phyloP scores from a whole-genome alignment of 208 protist species.

The Trypanosoma lewisi region DNA sequence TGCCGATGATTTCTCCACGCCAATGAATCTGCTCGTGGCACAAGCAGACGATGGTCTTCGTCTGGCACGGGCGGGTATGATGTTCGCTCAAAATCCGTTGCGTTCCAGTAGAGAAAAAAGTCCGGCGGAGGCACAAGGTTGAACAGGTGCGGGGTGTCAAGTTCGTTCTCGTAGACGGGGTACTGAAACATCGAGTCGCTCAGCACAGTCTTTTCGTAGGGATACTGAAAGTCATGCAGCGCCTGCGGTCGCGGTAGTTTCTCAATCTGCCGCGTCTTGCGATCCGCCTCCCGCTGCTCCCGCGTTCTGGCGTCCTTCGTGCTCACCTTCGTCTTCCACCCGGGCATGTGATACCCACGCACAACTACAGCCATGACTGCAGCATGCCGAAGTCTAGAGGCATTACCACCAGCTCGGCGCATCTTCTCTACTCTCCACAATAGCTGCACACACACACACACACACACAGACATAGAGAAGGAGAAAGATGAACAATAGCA shows the following conservation, averaged over 20 bases:
- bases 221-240: conserved; percentile 89
- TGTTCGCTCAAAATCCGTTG: conserved; percentile 76
- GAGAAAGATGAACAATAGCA: conserved; percentile 5
- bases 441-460: conserved; percentile 8
- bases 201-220: conserved; percentile 87
- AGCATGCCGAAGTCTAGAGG: neutral
- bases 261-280: conserved; percentile 85
- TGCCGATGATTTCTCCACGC: conserved; percentile 60
- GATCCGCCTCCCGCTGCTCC: conserved; percentile 85
- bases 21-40: conserved; percentile 36
- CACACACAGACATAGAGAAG: conserved; percentile 1
- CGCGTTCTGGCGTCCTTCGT: conserved; percentile 83
- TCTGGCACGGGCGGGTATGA: conserved; percentile 66
- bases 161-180: conserved; percentile 86
- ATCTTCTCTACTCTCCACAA: neutral
- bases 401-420: neutral
- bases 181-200: conserved; percentile 91
- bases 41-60: conserved; percentile 69
- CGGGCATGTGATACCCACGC: conserved; percentile 70
- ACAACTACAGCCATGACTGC: neutral
- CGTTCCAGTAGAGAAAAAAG: conserved; percentile 91
- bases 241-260: conserved; percentile 85
- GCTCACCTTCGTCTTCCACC: conserved; percentile 83
- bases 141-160: conserved; percentile 88
- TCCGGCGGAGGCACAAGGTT: conserved; percentile 80